Conservation (phyloP, 1,284 basidiomycete genomes). For the Papiliotrema flavescens region DNA sequence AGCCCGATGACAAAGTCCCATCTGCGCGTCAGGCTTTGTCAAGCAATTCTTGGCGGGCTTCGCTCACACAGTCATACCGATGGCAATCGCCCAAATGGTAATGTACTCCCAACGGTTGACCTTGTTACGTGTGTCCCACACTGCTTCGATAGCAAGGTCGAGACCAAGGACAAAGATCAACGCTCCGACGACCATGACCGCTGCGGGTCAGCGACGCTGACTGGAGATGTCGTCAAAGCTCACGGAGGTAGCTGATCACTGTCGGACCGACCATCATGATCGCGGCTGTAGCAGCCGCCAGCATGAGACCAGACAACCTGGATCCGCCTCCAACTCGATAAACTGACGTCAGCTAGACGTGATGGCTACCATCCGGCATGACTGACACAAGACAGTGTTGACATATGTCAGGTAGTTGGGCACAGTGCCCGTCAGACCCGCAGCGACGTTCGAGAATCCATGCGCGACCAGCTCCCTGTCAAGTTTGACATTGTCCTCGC, state of each 20-base stretch:
- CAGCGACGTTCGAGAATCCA: constrained; percentile 82
- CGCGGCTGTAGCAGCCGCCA: constrained; percentile 69
- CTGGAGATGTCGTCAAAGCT: constrained; percentile 39
- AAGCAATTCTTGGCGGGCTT: neutral
- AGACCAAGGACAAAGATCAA: constrained; percentile 94
- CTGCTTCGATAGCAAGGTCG: constrained; percentile 88
- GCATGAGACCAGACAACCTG: constrained; percentile 76
- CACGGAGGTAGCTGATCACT: constrained; percentile 81
- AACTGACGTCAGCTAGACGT: constrained; percentile 44
- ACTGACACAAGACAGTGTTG: constrained; percentile 74
- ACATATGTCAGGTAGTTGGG: constrained; percentile 62
- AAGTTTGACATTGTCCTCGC: constrained; percentile 84
- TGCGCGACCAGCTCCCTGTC: constrained; percentile 91
- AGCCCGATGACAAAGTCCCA: constrained; percentile 96
- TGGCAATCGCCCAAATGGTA: constrained; percentile 60
- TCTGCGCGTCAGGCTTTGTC: constrained; percentile 25
- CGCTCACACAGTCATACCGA: constrained; percentile 71
- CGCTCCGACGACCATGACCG: constrained; percentile 83
- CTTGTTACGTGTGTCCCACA: constrained; percentile 91
- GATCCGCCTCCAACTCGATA: constrained; percentile 91
- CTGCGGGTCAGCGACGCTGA: constrained; percentile 47
- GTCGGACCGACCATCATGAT: constrained; percentile 69
- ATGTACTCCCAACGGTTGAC: constrained; percentile 65
- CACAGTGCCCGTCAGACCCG: constrained; percentile 73
- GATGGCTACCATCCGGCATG: neutral